Base-by-base conservation (phyloP, 768 basidiomycete genomes). In the Hygrophoropsis aurantiaca region DNA sequence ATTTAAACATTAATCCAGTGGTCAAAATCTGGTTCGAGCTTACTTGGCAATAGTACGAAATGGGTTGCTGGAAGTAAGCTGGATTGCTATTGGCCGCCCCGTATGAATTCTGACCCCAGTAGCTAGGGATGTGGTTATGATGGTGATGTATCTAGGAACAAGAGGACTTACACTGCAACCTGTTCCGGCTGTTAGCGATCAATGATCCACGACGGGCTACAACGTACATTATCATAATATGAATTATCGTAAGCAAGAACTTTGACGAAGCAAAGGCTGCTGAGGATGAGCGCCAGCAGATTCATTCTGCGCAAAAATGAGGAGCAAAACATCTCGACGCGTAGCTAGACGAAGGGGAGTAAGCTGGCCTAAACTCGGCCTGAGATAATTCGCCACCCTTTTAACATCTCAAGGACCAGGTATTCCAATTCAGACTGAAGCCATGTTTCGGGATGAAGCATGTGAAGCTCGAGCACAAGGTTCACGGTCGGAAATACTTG, bases 91-190 rank as follows among this genome's bases (percentile, higher is more conserved):
- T 71, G 5, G 66, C 69, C 9, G 84, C 85, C 33, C 85, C 85
- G 49, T 85, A 84, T 2, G 85, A 85, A 54, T 87, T 82, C 62
- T 88, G 84, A 48, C 85, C 87, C 82, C 82, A 87, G 59, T 85
- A 86, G 25, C 83, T 84, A 58, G 15, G 40, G 25, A 18, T 27
- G 33, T 21, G 16, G 34, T 37, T 48, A 23, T 44, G 39, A n/a
- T 34, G 33, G 16, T 21, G 42, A 7, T 33, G 2, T 8, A 41
- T 42, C 35, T 16, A 3, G 10, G 21, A 16, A 8, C 25, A 53
- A 44, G 42, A 18, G 1, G 34, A 36, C 75, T 52, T 66, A 83
- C 80, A 83, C 77, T 27, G 72, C 82, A 34, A 81, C 73, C 82
- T 84, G 51, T 11, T 47, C 44, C 42, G 16, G 39, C 21, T 30